Conservation (phyloP, 2,329 filamentous ascomycete genomes). For the Phialophora chinensis region DNA sequence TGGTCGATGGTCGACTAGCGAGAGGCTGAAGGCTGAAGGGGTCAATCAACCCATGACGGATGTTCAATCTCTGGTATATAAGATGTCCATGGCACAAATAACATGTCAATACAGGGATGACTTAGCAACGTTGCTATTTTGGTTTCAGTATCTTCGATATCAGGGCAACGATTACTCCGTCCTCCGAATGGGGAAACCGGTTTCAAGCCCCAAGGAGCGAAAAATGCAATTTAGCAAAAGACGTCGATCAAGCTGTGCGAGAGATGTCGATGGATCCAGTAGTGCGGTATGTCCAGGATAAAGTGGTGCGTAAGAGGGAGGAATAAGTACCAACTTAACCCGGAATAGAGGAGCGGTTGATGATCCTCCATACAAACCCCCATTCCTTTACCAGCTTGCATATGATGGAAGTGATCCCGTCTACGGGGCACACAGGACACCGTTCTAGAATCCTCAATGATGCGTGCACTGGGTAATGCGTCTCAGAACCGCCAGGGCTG, state of each 20-base stretch:
- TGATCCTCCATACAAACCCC: not conserved
- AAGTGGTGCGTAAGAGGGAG: not conserved
- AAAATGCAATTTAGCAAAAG: not conserved
- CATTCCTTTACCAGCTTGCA: not conserved
- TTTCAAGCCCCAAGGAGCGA: not conserved
- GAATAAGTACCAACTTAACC: not conserved
- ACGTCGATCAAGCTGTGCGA: not conserved
- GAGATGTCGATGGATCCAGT: not conserved
- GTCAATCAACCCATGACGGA: not conserved
- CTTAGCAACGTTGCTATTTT: conserved; percentile 6
- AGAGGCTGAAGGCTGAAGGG: not conserved
- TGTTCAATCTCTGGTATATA: conserved; percentile 1
- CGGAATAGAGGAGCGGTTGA: not conserved
- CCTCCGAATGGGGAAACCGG: not conserved
- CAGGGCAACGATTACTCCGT: not conserved
- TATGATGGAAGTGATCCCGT: not conserved
- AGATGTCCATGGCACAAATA: not conserved
- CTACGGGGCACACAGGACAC: no score
- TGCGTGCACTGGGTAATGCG: not conserved
- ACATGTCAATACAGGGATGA: not conserved
- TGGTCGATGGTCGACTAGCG: not conserved
- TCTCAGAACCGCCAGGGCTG: not conserved
- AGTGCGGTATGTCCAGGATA: not conserved
- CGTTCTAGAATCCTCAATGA: no score
- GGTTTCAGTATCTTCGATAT: not conserved